Base-by-base conservation (phyloP, 1,284 basidiomycete genomes). In the Apiotrichum domesticum region DNA sequence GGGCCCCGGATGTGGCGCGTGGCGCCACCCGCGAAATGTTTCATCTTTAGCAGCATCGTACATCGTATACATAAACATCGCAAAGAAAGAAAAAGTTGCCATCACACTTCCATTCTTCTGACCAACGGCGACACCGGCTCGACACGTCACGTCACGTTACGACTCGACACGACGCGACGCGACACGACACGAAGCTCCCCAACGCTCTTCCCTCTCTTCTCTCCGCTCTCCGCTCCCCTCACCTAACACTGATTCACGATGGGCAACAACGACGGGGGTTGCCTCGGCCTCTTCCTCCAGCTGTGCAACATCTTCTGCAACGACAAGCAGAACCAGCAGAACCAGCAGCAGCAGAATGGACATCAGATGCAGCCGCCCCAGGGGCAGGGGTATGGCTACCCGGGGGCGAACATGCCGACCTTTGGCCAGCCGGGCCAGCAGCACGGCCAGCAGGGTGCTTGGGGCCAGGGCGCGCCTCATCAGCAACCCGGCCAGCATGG, bases 301-400 rank as follows among this genome's bases (percentile, higher is more conserved):
- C 55, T 71, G 9, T 51, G 71, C 35, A 55, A 60, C 55, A 56
- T 63, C 51, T 66, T 66, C 56, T 66, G 65, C 54, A 21, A 21
- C 21, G 21, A 21, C 21, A 33, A 61, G n/a, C 57, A 62, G 35
- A 42, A 57, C 37, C 52, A 62, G 47, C 46, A 63, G 45, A 63
- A 63, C 46, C 61, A 68, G 39, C 44, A 54, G 29, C 51, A 51
- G 44, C 61, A 65, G 32, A 57, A 62, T 7, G 55, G 57, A 8
- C 61, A 66, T 8, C 54, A 61, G 29, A 57, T 60, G 35, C 60
- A 63, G 32, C 53, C 58, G 35, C 35, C 62, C 39, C 54, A 60
- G 14, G 62, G 58, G 57, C 64, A 48, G 21, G 21, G 58, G 62
- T 63, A n/a, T 1, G 52, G 54, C 11, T 58, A 49, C 35, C 47